Conservation (phyloP, 148 eudicot genomes). For the Fagopyrum esculentum region DNA sequence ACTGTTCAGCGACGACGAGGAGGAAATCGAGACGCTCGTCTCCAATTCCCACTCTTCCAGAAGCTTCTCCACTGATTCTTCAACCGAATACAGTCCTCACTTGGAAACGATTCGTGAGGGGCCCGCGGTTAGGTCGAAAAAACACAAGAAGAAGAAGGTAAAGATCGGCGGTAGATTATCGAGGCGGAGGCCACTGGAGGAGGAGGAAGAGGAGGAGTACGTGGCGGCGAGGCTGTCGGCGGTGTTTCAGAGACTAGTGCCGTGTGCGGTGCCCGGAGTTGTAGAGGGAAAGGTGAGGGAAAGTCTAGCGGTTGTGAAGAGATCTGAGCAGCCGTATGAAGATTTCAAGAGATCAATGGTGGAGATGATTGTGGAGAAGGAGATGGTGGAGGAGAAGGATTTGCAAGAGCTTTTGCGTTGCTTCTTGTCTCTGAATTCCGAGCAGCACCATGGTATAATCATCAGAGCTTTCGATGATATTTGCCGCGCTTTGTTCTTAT, state of each 20-base stretch:
- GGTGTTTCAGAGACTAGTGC: slow-evolving; percentile 62
- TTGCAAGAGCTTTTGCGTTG: slow-evolving; percentile 63
- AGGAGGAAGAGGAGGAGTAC: slow-evolving; percentile 16
- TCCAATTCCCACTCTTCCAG: slow-evolving; percentile 36
- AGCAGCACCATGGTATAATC: slow-evolving; percentile 48
- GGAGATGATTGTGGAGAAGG: slow-evolving; percentile 91
- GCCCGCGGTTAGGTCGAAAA: slow-evolving; percentile 8
- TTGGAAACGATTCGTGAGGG: slow-evolving; percentile 27
- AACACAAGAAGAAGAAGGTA: slow-evolving; percentile 14
- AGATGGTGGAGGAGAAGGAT: slow-evolving; percentile 56
- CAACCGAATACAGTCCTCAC: slow-evolving; percentile 25
- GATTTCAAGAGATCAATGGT: slow-evolving; percentile 75
- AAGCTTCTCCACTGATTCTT: slow-evolving; percentile 38
- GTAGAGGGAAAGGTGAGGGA: slow-evolving; percentile 77
- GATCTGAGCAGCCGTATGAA: slow-evolving; percentile 58
- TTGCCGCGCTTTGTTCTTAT: slow-evolving; percentile 47
- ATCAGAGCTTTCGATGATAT: slow-evolving; percentile 67
- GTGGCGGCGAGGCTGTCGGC: slow-evolving; percentile 71
- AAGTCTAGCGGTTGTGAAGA: slow-evolving; percentile 77
- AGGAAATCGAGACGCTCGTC: slow-evolving; percentile 33
- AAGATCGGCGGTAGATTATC: neutral
- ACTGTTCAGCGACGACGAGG: slow-evolving; percentile 31
- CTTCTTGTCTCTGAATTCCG: slow-evolving; percentile 54
- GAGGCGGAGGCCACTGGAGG: neutral
- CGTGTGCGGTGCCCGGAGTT: slow-evolving; percentile 33